Evolutionary conservation across 202 grass and related monocot genomes (phyloP), one percentile per base, ranked within the genome.

Genomic region (Thinopyrum obtusiflorum): DNA sequence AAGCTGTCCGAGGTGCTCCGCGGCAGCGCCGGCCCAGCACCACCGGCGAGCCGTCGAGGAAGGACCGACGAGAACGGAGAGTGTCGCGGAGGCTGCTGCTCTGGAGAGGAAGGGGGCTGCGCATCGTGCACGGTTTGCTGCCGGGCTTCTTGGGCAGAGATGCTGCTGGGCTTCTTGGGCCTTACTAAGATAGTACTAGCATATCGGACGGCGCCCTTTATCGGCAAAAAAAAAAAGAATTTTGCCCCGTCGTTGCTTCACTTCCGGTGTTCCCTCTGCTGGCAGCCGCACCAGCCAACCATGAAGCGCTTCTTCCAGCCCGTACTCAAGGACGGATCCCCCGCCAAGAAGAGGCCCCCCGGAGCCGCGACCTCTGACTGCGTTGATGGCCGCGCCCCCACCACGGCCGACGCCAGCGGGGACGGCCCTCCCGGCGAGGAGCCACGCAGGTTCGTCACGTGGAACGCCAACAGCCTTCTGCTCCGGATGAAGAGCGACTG

Each of bases 291-390:
- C 6, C 53, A 12, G n/a, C 8, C 2, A 66, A 32, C 60, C 65
- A 98, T 98, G 96, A 98, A 98, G 89, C 96, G 96, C 63, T 98
- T 95, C 88, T 98, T 98, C 91, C 87, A 95, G 82, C 96, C 96
- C 9, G 82, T 95, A 9, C 84, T 88, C 53, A 98, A 98, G 88
- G 93, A 94, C 14, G 88, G 91, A 47, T 93, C 89, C 29, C 84
- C 88, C 40, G 88, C 91, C 29, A 95, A 92, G 89, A 95, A 89
- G 82, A 79, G 84, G 21, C 64, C 82, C 6, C 24, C 88, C 33
- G 79, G 86, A 11, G 59, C 73, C 1, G 39, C 84, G 33, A 68
- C 82, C 70, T 46, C 95, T 24, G 76, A 89, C 65, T 61, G 64
- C 11, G 26, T 13, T 25, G 27, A 59, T 74, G 57, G 4, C 47